These are phyloP conservation scores for Podospora pseudoanserina DNA, from an alignment of 495 filamentous ascomycete genomes.

Conservation along the genomic window DNA sequence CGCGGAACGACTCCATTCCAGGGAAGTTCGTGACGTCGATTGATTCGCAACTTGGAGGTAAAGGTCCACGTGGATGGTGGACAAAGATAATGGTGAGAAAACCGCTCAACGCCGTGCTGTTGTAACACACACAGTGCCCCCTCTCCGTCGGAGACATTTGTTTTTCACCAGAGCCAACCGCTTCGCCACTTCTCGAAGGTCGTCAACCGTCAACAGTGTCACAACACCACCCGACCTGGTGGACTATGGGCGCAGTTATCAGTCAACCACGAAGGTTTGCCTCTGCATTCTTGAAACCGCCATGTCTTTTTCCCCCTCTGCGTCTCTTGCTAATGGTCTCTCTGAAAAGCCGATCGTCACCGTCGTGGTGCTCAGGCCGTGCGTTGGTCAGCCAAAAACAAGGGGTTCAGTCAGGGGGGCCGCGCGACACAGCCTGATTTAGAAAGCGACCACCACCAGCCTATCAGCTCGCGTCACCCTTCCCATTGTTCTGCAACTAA, in stretches of 20 bases:
- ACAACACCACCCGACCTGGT: background rate
- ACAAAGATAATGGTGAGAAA: background rate
- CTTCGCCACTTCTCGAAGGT: background rate
- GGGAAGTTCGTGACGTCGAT: background rate
- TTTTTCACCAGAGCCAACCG: background rate
- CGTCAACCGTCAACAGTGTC: background rate
- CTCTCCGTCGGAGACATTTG: background rate
- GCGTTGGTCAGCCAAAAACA: conserved; percentile 10
- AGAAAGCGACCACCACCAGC: conserved; percentile 10
- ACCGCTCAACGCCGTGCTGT: background rate
- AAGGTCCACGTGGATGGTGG: background rate
- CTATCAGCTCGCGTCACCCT: conserved; percentile 26
- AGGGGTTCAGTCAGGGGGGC: conserved; percentile 12
- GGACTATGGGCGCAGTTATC: background rate
- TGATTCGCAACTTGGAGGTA: background rate
- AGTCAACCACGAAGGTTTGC: background rate
- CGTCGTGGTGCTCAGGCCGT: background rate
- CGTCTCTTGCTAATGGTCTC: background rate
- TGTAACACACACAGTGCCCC: background rate
- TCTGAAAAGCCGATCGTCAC: background rate
- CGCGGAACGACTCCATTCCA: background rate
- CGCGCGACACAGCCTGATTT: conserved; percentile 22
- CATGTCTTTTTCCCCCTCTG: background rate
- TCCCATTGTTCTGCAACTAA: background rate
- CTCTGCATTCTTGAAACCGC: conserved; percentile 2